A percentile compares a stretch with the other conserved stretches of the same genome.
These are phyloP conservation scores for Ammopiptanthus mongolicus DNA, from an alignment of 306 rosid species.

Conservation along the genomic window DNA sequence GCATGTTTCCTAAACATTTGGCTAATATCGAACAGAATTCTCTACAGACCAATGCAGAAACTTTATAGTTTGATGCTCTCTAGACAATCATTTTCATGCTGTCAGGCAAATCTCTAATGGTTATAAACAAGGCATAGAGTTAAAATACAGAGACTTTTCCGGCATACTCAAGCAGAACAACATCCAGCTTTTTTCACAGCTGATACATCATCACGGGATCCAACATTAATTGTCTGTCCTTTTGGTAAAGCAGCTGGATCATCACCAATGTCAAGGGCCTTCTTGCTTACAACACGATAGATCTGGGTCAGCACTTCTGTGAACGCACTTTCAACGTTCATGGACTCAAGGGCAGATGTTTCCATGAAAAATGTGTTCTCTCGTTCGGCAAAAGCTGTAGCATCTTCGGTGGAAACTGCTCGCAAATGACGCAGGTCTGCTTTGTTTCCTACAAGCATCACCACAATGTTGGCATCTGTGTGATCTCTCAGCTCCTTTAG, in stretches of 20 bases:
- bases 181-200: slow-evolving; percentile 41
- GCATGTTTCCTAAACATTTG: slow-evolving; percentile 17
- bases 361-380: slow-evolving; percentile 41
- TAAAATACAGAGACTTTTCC: slow-evolving; percentile 11
- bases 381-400: slow-evolving; percentile 32
- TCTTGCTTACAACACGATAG: slow-evolving; percentile 36
- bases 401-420: slow-evolving; percentile 34
- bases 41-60: slow-evolving; percentile 25
- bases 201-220: slow-evolving; percentile 39
- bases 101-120: slow-evolving; percentile 34
- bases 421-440: slow-evolving; percentile 41
- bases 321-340: slow-evolving; percentile 42
- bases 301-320: slow-evolving; percentile 44
- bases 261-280: slow-evolving; percentile 36
- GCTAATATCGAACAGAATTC: slow-evolving; percentile 33
- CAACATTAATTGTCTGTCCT: slow-evolving; percentile 41
- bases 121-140: slow-evolving; percentile 33
- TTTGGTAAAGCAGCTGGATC: slow-evolving; percentile 40
- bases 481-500: slow-evolving; percentile 48
- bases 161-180: slow-evolving; percentile 41
- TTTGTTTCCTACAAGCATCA: slow-evolving; percentile 47
- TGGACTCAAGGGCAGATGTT: slow-evolving; percentile 45
- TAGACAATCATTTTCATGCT: slow-evolving; percentile 26
- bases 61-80: slow-evolving; percentile 22
- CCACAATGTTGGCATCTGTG: slow-evolving; percentile 43